A percentile compares a stretch with the other conserved stretches of the same genome.
Conservation (phyloP, 805 yeast species). For the Nakazawaea holstii region DNA sequence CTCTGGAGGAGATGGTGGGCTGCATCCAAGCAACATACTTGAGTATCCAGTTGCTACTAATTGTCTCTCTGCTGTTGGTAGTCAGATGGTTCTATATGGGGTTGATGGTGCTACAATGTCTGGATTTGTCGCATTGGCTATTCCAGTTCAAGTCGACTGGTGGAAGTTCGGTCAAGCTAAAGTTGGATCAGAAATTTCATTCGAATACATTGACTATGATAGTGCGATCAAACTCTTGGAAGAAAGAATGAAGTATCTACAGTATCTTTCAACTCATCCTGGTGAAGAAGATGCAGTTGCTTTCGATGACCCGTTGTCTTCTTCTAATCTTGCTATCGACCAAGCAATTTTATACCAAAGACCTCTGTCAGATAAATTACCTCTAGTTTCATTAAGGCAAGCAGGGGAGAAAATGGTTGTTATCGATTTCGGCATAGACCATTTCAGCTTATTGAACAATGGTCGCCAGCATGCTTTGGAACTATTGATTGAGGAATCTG, state of each 20-base stretch:
- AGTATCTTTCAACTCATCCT: constrained; percentile 14
- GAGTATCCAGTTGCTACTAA: constrained; percentile 25
- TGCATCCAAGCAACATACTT: constrained; percentile 24
- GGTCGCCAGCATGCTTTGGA: constrained; percentile 26
- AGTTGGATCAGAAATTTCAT: constrained; percentile 19
- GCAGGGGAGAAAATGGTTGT: constrained; percentile 28
- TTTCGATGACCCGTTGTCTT: constrained; percentile 14
- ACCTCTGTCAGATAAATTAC: constrained; percentile 12
- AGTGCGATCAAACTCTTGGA: constrained; percentile 25
- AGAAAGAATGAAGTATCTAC: constrained; percentile 16
- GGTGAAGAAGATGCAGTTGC: constrained; percentile 3
- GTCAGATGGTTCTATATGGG: constrained; percentile 20
- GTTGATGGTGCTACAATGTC: constrained; percentile 26
- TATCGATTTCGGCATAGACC: constrained; percentile 24
- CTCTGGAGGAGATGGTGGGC: constrained; percentile 26
- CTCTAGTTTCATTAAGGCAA: constrained; percentile 21
- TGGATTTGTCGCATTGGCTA: constrained; percentile 23
- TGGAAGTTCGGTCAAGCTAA: constrained; percentile 29
- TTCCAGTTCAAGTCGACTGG: constrained; percentile 22
- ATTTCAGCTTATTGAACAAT: constrained; percentile 24
- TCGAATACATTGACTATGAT: constrained; percentile 16
- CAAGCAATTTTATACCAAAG: constrained; percentile 14
- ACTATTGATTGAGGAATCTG: constrained; percentile 9
- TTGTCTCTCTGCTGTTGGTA: constrained; percentile 24
- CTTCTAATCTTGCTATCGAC: constrained; percentile 12